Evolutionary conservation across 169 alveolate species (phyloP).

Genomic region (Theileria annulata): DNA sequence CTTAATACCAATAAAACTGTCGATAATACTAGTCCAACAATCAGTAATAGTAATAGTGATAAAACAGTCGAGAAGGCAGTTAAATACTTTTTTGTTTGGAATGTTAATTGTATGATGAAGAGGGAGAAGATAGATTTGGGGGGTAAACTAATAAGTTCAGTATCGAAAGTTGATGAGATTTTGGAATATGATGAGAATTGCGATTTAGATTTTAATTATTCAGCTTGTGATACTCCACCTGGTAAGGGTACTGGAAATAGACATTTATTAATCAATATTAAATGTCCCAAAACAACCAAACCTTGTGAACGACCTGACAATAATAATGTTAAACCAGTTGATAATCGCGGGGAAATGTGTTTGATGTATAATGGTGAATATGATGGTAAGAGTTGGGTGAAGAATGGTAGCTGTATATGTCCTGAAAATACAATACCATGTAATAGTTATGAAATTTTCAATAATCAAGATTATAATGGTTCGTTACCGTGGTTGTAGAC

Average conservation of each 20-base stretch:
- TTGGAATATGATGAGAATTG: constrained; percentile 19
- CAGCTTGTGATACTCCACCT: constrained; percentile 56
- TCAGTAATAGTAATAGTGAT: neutral
- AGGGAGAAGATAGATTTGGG: neutral
- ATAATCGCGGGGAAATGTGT: constrained; percentile 8
- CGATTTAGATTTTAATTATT: constrained; percentile 32
- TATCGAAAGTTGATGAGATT: neutral
- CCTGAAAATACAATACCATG: constrained; percentile 44
- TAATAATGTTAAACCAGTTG: constrained; percentile 12
- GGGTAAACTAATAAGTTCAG: neutral
- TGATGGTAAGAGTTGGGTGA: constrained; percentile 30
- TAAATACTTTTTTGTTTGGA: constrained; percentile 44
- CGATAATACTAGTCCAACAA: neutral
- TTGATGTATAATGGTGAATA: neutral
- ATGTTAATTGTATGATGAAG: constrained; percentile 27
- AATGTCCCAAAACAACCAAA: neutral
- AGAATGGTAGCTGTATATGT: constrained; percentile 54
- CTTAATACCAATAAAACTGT: neutral
- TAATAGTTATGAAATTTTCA: constrained; percentile 38
- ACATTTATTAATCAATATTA: neutral
- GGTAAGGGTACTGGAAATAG: neutral
- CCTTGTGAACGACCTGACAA: constrained; percentile 17
- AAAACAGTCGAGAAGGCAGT: neutral
- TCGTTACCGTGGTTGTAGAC: constrained; percentile 11
- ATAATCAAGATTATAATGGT: constrained; percentile 13